Evolutionary conservation across 1,139 yeast species (phyloP).

Genomic region (Magnusiomyces ingens): DNA sequence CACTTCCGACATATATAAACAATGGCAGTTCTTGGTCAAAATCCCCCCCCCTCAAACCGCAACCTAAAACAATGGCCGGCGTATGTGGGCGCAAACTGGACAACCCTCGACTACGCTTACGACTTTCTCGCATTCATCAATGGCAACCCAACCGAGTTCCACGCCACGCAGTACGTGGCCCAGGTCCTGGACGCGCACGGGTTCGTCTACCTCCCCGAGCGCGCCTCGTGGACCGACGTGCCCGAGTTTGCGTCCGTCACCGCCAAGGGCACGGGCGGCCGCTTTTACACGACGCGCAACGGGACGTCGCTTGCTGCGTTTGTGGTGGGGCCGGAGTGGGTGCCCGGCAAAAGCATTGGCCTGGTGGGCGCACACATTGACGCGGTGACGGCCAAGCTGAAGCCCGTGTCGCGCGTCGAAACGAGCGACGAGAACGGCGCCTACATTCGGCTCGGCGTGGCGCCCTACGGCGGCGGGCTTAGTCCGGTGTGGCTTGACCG

Average conservation of each 20-base stretch:
- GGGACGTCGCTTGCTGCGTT: constrained; percentile 79
- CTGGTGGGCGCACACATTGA: constrained; percentile 89
- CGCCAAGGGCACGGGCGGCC: constrained; percentile 38
- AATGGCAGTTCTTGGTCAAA: no score
- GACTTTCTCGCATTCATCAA: constrained; percentile 73
- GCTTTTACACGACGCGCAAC: constrained; percentile 69
- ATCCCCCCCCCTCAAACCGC: no score
- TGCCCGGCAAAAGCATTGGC: constrained; percentile 70
- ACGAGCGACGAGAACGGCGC: constrained; percentile 46
- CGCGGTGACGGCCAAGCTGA: constrained; percentile 59
- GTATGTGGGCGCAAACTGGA: constrained; percentile 7
- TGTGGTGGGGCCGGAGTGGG: constrained; percentile 56
- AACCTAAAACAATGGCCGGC: no score
- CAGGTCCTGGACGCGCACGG: constrained; percentile 34
- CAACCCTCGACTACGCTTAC: constrained; percentile 28
- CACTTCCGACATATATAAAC: no score
- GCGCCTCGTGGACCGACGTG: constrained; percentile 54
- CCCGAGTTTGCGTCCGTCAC: constrained; percentile 7
- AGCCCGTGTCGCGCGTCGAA: constrained; percentile 68
- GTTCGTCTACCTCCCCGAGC: constrained; percentile 63
- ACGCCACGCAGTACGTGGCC: constrained; percentile 61
- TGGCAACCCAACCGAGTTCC: constrained; percentile 85
- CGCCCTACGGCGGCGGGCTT: constrained; percentile 76
- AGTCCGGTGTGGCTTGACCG: constrained; percentile 79
- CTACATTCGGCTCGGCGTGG: constrained; percentile 77